Base-by-base conservation (phyloP, 2,329 filamentous ascomycete species). In the Westerdykella aurantiaca region DNA sequence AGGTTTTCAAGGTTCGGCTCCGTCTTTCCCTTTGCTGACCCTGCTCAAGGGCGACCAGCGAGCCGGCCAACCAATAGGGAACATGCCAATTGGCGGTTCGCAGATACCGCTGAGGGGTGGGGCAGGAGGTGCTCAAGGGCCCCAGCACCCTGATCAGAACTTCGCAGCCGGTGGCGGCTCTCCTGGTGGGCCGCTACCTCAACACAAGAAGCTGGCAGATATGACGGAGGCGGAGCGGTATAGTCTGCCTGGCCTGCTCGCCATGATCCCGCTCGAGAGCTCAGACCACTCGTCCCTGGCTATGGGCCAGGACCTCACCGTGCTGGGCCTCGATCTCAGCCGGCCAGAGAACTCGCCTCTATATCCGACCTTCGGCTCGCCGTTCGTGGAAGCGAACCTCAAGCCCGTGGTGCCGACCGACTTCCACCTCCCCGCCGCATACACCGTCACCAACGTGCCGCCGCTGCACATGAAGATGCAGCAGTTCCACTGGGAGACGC, bases 371-470 rank as follows among this genome's bases (percentile, higher is more conserved):
- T 85, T 83, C 58, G 75, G 78, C 21, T 79, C 78, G 4, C 80
- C 80, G 6, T 84, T 83, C 55, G 78, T 79, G 39, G 76, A 80
- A 37, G 71, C 74, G 18, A 74, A 75, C 49, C 75, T 74, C 35
- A 75, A 78, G 17, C 77, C 79, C 14, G 69, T 82, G 37, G 77
- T 84, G 46, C 54, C 64, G 34, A 79, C 81, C 16, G 80, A 83
- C 48, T 85, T 81, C 61, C 74, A 72, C 9, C 68, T 85, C 9
- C 82, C 82, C 4, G 69, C 72, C 33, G 83, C 81, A 46, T 85
- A 85, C 60, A 80, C 73, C 10, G 82, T 85, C 9, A 77, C 75
- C 44, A 85, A 85, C 55, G 80, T 85, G 10, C 81, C 82, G 40
- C 74, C 78, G 6, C 68, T 84, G 16, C 73, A 78, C 43, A 70